A percentile compares a stretch with the other conserved stretches of the same genome.
These are phyloP conservation scores for Macadamia integrifolia DNA, from an alignment of 164 flowering plant species.

Conservation along the genomic window DNA sequence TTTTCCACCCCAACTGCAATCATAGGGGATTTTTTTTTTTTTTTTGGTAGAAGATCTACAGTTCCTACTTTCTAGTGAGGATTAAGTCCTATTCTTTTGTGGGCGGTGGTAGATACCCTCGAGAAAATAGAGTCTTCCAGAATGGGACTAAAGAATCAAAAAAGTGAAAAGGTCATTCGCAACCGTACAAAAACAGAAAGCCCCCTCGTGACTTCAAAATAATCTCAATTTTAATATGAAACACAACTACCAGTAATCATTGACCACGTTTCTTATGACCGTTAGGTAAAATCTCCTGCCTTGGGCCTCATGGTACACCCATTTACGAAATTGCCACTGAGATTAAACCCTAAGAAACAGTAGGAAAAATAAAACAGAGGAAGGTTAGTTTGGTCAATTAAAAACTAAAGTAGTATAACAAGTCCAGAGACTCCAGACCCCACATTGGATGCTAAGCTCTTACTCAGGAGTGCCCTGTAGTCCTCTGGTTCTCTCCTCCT, in stretches of 20 bases:
- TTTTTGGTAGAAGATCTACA: too few species aligned
- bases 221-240: neutral
- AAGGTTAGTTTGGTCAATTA: neutral
- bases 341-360: too few species aligned
- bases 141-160: too few species aligned
- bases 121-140: too few species aligned
- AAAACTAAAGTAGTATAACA: neutral
- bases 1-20: too few species aligned
- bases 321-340: neutral
- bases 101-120: too few species aligned
- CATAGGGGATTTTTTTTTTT: too few species aligned
- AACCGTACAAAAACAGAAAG: too few species aligned
- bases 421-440: too few species aligned
- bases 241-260: neutral
- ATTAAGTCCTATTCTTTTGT: too few species aligned
- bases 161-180: too few species aligned
- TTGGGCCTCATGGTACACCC: neutral
- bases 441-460: neutral
- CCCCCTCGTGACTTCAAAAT: constrained; percentile 1
- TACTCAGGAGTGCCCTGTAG: neutral
- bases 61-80: too few species aligned
- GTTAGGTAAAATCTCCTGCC: neutral
- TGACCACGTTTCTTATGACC: constrained; percentile 9
- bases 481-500: neutral
- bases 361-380: neutral